These are phyloP conservation scores for Lactarius indigo DNA, from an alignment of 768 basidiomycete species.

Conservation along the genomic window DNA sequence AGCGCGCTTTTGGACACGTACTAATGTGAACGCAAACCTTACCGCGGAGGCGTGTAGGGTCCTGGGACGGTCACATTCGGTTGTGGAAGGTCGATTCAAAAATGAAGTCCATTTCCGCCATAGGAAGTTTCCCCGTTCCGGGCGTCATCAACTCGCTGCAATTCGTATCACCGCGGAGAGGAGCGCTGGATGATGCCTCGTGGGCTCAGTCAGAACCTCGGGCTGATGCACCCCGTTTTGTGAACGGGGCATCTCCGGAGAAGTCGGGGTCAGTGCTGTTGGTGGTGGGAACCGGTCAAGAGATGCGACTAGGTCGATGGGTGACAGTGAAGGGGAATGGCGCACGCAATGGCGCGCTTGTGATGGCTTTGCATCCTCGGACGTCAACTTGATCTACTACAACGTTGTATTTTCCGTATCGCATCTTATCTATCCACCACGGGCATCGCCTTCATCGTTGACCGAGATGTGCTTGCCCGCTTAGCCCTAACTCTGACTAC, in stretches of 20 bases:
- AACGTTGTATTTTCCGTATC: neutral
- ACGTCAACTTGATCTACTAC: conserved; percentile 21
- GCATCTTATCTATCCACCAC: neutral
- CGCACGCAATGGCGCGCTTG: conserved; percentile 66
- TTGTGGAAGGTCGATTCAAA: conserved; percentile 87
- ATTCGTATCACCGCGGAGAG: conserved; percentile 53
- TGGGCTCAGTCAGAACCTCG: conserved; percentile 33
- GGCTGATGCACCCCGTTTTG: conserved; percentile 34
- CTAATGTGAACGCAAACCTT: neutral
- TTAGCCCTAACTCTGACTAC: neutral
- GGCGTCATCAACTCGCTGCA: conserved; percentile 93
- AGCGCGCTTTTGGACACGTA: conserved; percentile 23
- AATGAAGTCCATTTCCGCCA: conserved; percentile 68
- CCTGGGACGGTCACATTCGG: conserved; percentile 87
- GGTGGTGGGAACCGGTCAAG: conserved; percentile 80
- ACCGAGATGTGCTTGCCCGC: neutral
- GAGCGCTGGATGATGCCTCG: conserved; percentile 41
- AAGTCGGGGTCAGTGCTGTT: conserved; percentile 44
- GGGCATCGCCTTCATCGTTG: neutral
- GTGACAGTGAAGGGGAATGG: conserved; percentile 67
- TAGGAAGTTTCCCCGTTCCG: conserved; percentile 58
- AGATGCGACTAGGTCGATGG: conserved; percentile 91
- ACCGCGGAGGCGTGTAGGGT: conserved; percentile 50
- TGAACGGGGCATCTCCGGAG: conserved; percentile 19
- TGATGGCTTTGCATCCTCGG: conserved; percentile 54